These are phyloP conservation scores for Diaporthe ilicicola DNA, from an alignment of 2,329 filamentous ascomycete species.

Conservation along the genomic window DNA sequence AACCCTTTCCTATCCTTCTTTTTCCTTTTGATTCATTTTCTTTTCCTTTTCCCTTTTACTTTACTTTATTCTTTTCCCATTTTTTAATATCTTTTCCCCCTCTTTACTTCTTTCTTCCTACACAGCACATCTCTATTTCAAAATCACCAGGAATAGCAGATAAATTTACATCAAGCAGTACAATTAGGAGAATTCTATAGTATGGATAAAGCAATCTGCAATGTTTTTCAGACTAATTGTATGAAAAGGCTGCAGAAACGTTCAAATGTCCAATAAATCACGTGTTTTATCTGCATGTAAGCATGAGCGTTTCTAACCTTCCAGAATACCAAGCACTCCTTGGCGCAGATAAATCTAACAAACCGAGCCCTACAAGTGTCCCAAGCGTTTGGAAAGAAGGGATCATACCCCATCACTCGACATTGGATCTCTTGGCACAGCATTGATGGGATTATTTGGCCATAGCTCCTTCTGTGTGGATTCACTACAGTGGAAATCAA, in stretches of 20 bases:
- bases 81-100: no score
- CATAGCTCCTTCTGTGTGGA: not conserved
- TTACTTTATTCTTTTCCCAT: no score
- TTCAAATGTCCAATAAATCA: not conserved
- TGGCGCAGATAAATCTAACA: not conserved
- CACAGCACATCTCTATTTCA: no score
- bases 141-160: no score
- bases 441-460: not conserved
- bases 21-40: no score
- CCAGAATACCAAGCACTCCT: conserved; percentile 10
- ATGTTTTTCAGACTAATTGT: no score
- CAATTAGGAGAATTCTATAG: no score
- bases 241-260: not conserved
- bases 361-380: not conserved
- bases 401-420: not conserved
- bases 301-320: not conserved
- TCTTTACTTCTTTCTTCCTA: no score
- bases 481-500: not conserved
- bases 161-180: no score
- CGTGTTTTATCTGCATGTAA: not conserved
- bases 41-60: no score
- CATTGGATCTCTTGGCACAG: not conserved
- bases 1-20: no score
- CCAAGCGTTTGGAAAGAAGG: not conserved
- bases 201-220: no score